Conservation (phyloP, 2,329 filamentous ascomycete genomes). For the Triangularia verruculosa region DNA sequence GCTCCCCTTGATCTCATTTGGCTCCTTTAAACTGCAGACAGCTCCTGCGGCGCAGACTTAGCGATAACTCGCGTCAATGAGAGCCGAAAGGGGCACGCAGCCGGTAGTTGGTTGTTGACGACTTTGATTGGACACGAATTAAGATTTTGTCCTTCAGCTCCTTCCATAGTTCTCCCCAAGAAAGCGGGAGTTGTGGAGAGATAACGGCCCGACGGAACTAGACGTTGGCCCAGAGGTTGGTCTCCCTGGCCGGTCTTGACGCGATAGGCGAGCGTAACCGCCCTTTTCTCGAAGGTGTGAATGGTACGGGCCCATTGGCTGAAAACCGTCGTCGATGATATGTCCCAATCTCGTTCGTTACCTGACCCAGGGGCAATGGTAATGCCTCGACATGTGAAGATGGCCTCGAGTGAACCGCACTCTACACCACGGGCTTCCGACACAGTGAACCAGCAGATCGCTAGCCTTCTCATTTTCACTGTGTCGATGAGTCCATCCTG, state of each 20-base stretch:
- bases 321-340: neutral
- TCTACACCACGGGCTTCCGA: neutral
- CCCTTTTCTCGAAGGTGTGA: neutral
- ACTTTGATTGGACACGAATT: neutral
- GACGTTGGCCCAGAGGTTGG: neutral
- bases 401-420: neutral
- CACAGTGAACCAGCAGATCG: neutral
- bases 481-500: neutral
- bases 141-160: neutral
- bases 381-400: neutral
- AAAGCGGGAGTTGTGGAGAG: neutral
- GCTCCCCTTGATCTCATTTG: neutral
- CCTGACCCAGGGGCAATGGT: neutral
- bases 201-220: neutral
- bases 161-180: neutral
- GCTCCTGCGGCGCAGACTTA: neutral
- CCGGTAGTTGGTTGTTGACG: neutral
- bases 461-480: neutral
- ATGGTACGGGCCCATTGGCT: neutral
- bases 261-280: conserved; percentile 17
- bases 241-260: neutral
- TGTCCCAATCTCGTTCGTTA: neutral
- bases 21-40: neutral
- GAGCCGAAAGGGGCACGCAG: neutral
- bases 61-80: neutral